Percentiles rank a stretch among this genome's conserved stretches.
Conservation (phyloP, 1,284 basidiomycete species). For the Microbotryum intermedium region DNA sequence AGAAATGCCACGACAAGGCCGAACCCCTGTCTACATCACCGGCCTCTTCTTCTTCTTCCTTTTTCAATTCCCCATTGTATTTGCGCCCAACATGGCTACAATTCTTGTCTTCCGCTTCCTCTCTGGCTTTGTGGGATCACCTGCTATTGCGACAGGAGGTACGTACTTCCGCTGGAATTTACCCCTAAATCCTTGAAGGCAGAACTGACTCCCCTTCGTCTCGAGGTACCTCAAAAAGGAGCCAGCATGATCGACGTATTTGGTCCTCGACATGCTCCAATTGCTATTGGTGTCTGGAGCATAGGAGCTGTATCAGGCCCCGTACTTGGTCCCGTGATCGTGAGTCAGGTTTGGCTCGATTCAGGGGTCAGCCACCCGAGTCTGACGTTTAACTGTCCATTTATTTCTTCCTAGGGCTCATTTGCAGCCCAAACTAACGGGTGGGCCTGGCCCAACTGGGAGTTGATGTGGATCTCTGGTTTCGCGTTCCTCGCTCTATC, state of each 20-base stretch:
- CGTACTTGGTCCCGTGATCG: constrained; percentile 13
- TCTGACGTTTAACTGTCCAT: not conserved
- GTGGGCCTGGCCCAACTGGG: constrained; percentile 38
- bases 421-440: constrained; percentile 31
- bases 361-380: not conserved
- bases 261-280: constrained; percentile 30
- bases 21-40: constrained; percentile 31
- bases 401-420: constrained; percentile 8
- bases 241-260: constrained; percentile 37
- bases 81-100: constrained; percentile 27
- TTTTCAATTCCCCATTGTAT: constrained; percentile 22
- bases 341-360: not conserved
- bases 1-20: constrained; percentile 18
- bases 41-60: constrained; percentile 20
- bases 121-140: constrained; percentile 40
- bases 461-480: constrained; percentile 32
- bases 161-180: not conserved
- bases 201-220: not conserved
- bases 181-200: constrained; percentile 3
- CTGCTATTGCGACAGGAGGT: constrained; percentile 40
- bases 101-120: constrained; percentile 33
- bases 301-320: constrained; percentile 15
- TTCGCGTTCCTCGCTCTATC: constrained; percentile 23
- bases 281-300: constrained; percentile 35
- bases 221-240: not conserved